Evolutionary conservation across 1,284 basidiomycete genomes (phyloP).

Genomic region (Cryptococcus sp.): DNA sequence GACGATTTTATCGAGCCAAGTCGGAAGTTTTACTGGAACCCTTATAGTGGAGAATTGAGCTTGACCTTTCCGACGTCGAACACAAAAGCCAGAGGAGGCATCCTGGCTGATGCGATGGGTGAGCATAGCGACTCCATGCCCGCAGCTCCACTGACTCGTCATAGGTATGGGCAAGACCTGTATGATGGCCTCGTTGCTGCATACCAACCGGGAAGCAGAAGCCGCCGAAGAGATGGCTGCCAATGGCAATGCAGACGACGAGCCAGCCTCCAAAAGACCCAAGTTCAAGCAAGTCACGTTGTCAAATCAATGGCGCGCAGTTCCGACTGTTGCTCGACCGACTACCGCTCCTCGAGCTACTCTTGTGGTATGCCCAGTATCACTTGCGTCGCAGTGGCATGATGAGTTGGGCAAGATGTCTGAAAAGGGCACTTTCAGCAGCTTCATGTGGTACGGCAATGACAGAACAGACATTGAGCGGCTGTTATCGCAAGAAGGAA

Average conservation of each 20-base stretch:
- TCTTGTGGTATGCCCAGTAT: slow-evolving; percentile 90
- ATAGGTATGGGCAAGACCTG: slow-evolving; percentile 94
- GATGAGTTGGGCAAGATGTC: slow-evolving; percentile 73
- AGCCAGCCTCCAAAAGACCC: slow-evolving; percentile 37
- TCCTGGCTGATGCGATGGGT: slow-evolving; percentile 55
- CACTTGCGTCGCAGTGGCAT: slow-evolving; percentile 85
- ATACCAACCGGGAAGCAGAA: slow-evolving; percentile 66
- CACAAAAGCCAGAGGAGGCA: slow-evolving; percentile 69
- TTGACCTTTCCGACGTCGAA: slow-evolving; percentile 82
- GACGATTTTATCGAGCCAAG: slow-evolving; percentile 46
- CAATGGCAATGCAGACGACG: slow-evolving; percentile 20
- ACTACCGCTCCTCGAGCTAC: slow-evolving; percentile 62
- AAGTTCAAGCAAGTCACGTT: slow-evolving; percentile 53
- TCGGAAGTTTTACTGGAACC: slow-evolving; percentile 74
- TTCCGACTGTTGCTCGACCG: slow-evolving; percentile 35
- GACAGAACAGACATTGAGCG: slow-evolving; percentile 73
- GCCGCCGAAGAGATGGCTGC: slow-evolving; percentile 45
- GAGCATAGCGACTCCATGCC: background rate
- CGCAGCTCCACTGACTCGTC: slow-evolving; percentile 34
- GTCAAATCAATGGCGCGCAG: slow-evolving; percentile 51
- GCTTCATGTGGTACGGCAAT: slow-evolving; percentile 81
- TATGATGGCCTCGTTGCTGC: slow-evolving; percentile 89
- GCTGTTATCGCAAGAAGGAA: slow-evolving; percentile 60
- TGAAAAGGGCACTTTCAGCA: slow-evolving; percentile 65
- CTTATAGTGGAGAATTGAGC: slow-evolving; percentile 92